Base-by-base conservation (phyloP, 179 eudicot genomes). In the Beta corolliflora region DNA sequence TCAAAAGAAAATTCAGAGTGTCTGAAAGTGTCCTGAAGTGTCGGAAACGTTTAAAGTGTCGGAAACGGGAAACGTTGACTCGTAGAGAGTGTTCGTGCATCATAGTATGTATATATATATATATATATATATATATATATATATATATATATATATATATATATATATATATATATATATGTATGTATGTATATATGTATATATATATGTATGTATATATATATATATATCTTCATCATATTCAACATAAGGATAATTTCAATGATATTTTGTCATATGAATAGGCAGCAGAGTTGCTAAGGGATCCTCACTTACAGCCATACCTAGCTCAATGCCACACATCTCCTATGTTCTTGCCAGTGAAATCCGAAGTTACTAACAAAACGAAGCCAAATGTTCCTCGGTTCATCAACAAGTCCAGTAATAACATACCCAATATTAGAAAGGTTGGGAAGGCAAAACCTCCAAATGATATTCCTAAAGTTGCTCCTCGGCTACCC, bases 231-330 rank as follows among this genome's bases (percentile, higher is more conserved):
- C n/a, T n/a, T n/a, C n/a, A 31, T 31, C 36, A 31, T 31, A 31
- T 31, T 31, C 36, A 2, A 16, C 61, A 56, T 52, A 52, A 52
- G 54, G 54, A 52, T 52, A 60, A 23, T 64, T 19, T 41, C 44
- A 59, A 55, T 67, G 19, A 18, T 65, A 14, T 50, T 10, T 69
- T 84, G 15, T 45, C 41, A 71, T 53, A 23, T 58, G 0, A 78
- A 50, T 80, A 95, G 99, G 97, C 99, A 82, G 98, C 97, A 79
- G 97, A 95, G 70, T 87, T 95, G 52, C 77, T 95, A 59, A 88
- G 99, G 73, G 94, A 92, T 84, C 92, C 97, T 54, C 97, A 90
- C 81, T 76, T 95, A 80, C 99, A 95, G 63, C 93, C 95, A 3
- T 92, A 89, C 84, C 91, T 95, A 58, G 84, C 94, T 52, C 87